phyloP scores from a whole-genome alignment of 2,329 filamentous ascomycete genomes.

The Fusarium cyanostomum region DNA sequence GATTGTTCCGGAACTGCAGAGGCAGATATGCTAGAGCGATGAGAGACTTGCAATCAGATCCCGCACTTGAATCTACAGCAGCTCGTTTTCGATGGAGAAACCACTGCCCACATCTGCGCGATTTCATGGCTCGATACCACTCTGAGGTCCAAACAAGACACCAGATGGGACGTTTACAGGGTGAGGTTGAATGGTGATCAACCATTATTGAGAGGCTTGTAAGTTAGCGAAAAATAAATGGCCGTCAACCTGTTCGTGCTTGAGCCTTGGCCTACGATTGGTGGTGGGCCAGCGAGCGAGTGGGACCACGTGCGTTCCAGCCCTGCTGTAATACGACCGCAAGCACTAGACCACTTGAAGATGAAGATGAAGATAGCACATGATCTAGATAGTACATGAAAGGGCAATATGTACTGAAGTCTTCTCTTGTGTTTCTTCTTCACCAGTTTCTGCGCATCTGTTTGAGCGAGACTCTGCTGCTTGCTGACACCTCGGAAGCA shows the following conservation, averaged over 20 bases:
- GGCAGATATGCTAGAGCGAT: no score
- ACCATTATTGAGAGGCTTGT: no score
- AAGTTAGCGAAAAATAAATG: no score
- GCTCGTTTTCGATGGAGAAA: no score
- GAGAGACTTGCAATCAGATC: no score
- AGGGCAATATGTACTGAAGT: conserved; percentile 3
- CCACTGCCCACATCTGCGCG: no score
- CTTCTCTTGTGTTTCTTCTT: conserved; percentile 6
- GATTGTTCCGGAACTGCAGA: no score
- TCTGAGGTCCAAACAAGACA: no score
- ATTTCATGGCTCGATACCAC: no score
- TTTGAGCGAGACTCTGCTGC: background rate
- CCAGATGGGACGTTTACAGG: no score
- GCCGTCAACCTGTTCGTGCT: conserved; percentile 37
- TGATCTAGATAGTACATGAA: conserved; percentile 27
- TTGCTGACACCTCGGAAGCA: background rate
- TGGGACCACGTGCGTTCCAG: conserved; percentile 35
- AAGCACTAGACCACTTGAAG: conserved; percentile 6
- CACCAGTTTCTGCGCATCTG: rapidly evolving
- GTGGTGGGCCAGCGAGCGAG: conserved; percentile 13
- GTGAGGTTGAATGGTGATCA: no score
- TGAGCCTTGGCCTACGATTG: conserved; percentile 26
- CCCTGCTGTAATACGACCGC: conserved; percentile 30
- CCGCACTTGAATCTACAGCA: no score
- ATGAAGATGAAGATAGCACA: conserved; percentile 13